A percentile compares a stretch with the other conserved stretches of the same genome.
phyloP scores from a whole-genome alignment of 495 filamentous ascomycete species.

The Hypomontagnella submonticulosa region DNA sequence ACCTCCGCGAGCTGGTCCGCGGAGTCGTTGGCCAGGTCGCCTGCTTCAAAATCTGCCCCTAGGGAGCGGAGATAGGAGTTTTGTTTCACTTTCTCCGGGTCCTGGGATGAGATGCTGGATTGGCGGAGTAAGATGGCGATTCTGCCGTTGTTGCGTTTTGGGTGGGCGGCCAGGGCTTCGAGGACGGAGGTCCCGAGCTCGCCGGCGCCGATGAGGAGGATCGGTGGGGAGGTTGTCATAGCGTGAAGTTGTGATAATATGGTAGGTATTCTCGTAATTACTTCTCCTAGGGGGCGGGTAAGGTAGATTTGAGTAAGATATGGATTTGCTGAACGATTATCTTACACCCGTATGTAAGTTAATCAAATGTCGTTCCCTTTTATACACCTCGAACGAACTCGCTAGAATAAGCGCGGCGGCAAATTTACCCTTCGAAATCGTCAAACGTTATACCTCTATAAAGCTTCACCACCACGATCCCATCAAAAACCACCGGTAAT shows the following conservation, averaged over 20 bases:
- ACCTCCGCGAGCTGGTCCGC: conserved; percentile 52
- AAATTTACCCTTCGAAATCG: neutral
- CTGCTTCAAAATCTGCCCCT: conserved; percentile 55
- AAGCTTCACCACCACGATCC: too few species aligned
- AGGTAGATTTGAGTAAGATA: too few species aligned
- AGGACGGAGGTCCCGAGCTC: conserved; percentile 69
- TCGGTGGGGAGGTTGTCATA: conserved; percentile 35
- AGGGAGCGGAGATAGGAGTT: conserved; percentile 44
- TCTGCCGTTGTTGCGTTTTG: conserved; percentile 38
- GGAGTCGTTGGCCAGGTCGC: conserved; percentile 59
- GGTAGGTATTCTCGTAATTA: neutral
- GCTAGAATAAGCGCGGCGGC: conserved; percentile 5
- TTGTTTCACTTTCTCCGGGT: conserved; percentile 45
- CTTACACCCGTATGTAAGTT: neutral
- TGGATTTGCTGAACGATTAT: too few species aligned
- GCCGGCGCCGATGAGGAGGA: conserved; percentile 70
- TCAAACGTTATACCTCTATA: neutral
- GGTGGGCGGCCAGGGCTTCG: conserved; percentile 57
- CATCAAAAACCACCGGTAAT: neutral
- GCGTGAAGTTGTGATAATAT: neutral
- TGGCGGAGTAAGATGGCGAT: conserved; percentile 65
- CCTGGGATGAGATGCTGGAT: conserved; percentile 51
- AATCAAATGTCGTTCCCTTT: neutral
- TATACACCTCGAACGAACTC: neutral
- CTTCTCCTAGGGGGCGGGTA: neutral